Base-by-base conservation (phyloP, 2,329 filamentous ascomycete genomes). In the Ophiostoma sp. region DNA sequence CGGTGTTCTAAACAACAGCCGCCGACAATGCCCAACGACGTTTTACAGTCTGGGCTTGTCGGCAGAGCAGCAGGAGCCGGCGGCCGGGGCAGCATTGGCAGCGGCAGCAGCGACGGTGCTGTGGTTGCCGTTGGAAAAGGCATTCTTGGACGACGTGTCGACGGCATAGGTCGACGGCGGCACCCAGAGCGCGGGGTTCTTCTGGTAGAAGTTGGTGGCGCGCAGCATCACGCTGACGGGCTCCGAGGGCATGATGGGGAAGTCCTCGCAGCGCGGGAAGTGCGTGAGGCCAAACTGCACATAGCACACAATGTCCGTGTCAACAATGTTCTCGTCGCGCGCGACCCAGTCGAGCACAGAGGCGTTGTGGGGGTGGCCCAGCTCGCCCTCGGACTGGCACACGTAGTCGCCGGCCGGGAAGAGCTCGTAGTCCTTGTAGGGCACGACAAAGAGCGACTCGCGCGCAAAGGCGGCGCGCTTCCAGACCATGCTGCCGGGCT, bases 201-300 rank as follows among this genome's bases (percentile, higher is more conserved):
- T 84, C 27, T 83, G 79, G 79, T 95, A 96, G 83, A 96, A 96
- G 80, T 96, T 89, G 63, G 91, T 80, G 2, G 92, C 92, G 42
- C 91, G 81, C 55, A 96, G 81, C 47, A 96, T 83, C 72, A 96
- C 80, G 1, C 87, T 91, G 84, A 97, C 93, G 0, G 91, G 90
- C 81, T 93, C 90, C 0, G 85, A 89, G 0, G 92, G 92, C 93
- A 97, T 97, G 73, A 97, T 83, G 49, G 93, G 93, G 81, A 91
- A 97, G 77, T 97, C 93, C 76, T 97, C 93, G 0, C 92, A 92
- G 0, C 90, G 82, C 0, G 93, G 93, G 81, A 97, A 94, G 76
- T 97, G 93, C 0, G 90, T 94, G 42, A 97, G 83, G 42, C 93
- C 93, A 74, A 97, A 97, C 0, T 92, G 96, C 78, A 97, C 92